phyloP scores from a whole-genome alignment of 1,284 basidiomycete genomes.

The Fomitopsis betulina region DNA sequence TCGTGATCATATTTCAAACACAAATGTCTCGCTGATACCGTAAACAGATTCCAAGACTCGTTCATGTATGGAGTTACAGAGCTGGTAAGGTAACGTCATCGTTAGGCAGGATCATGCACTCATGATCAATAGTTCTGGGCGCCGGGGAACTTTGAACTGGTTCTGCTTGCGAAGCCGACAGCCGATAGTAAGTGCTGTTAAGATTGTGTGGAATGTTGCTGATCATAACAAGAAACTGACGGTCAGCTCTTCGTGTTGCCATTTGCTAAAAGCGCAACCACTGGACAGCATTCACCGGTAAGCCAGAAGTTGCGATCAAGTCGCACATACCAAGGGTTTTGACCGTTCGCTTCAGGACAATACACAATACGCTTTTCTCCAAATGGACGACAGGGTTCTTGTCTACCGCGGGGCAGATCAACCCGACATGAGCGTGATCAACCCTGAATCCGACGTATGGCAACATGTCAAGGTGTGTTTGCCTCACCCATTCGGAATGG shows the following conservation, averaged over 20 bases:
- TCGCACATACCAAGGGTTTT: background rate
- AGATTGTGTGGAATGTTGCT: background rate
- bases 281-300: conserved; percentile 88
- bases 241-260: conserved; percentile 83
- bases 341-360: conserved; percentile 59
- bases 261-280: conserved; percentile 93
- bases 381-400: conserved; percentile 91
- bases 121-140: conserved; percentile 72
- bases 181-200: conserved; percentile 39
- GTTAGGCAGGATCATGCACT: background rate
- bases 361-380: conserved; percentile 90
- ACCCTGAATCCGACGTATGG: conserved; percentile 98
- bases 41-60: conserved; percentile 66
- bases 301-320: conserved; percentile 15
- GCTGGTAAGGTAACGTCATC: conserved; percentile 42
- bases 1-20: conserved; percentile 7
- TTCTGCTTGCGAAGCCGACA: conserved; percentile 56
- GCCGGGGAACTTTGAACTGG: conserved; percentile 84
- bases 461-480: conserved; percentile 79
- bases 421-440: conserved; percentile 97
- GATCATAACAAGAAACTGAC: conserved; percentile 39
- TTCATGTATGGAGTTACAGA: conserved; percentile 80
- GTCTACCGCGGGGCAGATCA: conserved; percentile 98
- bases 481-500: background rate
- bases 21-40: background rate